Evolutionary conservation across 2,329 filamentous ascomycete species (phyloP).

Genomic region (Colletotrichum tofieldiae): DNA sequence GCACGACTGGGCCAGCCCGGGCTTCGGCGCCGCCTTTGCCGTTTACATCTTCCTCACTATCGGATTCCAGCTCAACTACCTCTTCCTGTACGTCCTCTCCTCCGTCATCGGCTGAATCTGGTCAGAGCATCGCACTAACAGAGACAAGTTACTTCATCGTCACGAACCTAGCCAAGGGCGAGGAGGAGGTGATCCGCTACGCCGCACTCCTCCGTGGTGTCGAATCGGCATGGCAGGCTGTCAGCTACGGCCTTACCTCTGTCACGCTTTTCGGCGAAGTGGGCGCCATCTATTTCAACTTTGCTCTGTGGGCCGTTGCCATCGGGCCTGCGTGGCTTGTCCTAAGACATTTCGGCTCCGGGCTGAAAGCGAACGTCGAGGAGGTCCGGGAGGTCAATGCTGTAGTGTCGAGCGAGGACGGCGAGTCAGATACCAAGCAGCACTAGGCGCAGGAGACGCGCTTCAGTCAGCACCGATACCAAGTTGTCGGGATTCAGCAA

Average conservation of each 20-base stretch:
- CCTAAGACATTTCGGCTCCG: conserved; percentile 67
- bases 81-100: conserved; percentile 70
- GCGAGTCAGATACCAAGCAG: conserved; percentile 37
- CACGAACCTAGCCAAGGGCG: conserved; percentile 72
- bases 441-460: background rate
- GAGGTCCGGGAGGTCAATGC: conserved; percentile 1
- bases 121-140: conserved; percentile 2
- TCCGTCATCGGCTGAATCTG: background rate
- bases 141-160: conserved; percentile 76
- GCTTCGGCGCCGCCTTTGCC: conserved; percentile 77
- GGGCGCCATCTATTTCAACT: conserved; percentile 80
- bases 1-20: conserved; percentile 76
- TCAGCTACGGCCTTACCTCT: conserved; percentile 79
- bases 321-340: conserved; percentile 79
- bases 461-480: background rate
- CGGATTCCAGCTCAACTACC: conserved; percentile 82
- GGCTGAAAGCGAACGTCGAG: background rate
- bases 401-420: conserved; percentile 42
- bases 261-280: conserved; percentile 74
- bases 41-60: conserved; percentile 78
- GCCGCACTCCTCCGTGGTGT: conserved; percentile 78
- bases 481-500: conserved; percentile 9
- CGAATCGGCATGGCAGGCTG: conserved; percentile 80
- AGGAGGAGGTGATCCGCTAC: conserved; percentile 78
- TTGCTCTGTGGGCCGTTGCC: conserved; percentile 76